Evolutionary conservation across 768 basidiomycete genomes (phyloP).

Genomic region (Hypsizygus marmoreus): DNA sequence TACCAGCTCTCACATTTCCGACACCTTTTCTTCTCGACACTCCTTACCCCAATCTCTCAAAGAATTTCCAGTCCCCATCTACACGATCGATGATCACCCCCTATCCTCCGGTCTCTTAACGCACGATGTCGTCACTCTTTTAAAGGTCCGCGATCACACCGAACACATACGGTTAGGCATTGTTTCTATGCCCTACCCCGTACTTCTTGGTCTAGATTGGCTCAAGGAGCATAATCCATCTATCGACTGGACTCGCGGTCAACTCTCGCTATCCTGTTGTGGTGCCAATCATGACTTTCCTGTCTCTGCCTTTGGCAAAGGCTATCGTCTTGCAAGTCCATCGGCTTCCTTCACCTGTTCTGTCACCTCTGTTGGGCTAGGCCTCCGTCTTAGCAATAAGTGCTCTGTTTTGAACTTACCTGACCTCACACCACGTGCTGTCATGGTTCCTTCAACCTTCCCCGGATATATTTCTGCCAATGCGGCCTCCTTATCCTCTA

Average conservation of each 20-base stretch:
- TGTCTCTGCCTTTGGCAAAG: conserved; percentile 19
- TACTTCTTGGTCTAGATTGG: conserved; percentile 41
- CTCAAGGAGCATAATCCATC: conserved; percentile 34
- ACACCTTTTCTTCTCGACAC: conserved; percentile 32
- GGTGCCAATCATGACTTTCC: conserved; percentile 20
- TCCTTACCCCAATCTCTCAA: conserved; percentile 30
- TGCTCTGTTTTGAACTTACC: conserved; percentile 8
- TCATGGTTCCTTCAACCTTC: conserved; percentile 1
- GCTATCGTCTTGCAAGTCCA: conserved; percentile 25
- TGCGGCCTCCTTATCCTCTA: not conserved
- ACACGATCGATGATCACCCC: conserved; percentile 37
- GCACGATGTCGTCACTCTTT: conserved; percentile 33
- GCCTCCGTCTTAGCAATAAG: conserved; percentile 26
- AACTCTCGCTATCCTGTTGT: conserved; percentile 28
- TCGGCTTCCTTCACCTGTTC: conserved; percentile 12
- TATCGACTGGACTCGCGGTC: conserved; percentile 31
- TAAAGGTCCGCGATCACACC: conserved; percentile 28
- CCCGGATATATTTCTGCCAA: conserved; percentile 4
- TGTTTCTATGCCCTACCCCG: conserved; percentile 33
- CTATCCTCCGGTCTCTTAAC: conserved; percentile 41
- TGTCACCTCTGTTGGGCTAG: conserved; percentile 24
- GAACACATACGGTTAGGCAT: conserved; percentile 32
- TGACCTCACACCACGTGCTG: conserved; percentile 1
- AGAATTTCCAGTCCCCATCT: conserved; percentile 33
- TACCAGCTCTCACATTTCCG: conserved; percentile 37